phyloP scores from a whole-genome alignment of 2,329 filamentous ascomycete genomes.

The Phialophora verrucosa region DNA sequence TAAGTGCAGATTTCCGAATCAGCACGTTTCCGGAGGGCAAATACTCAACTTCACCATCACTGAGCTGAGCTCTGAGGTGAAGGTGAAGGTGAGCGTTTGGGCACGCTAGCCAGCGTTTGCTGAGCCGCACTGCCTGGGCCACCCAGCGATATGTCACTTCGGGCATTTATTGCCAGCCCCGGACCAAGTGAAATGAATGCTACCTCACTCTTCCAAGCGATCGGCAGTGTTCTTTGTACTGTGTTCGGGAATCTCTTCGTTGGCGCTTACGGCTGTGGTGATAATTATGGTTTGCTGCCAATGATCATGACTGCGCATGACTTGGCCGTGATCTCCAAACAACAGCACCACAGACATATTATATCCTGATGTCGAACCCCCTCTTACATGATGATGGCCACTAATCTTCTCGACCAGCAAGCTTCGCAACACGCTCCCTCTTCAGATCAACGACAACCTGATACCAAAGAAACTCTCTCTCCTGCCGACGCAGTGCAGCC shows the following conservation, averaged over 20 bases:
- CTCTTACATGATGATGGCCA: slow-evolving; percentile 1
- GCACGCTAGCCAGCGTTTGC: background rate
- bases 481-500: background rate
- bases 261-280: slow-evolving; percentile 3
- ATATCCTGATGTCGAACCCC: background rate
- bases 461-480: background rate
- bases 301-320: background rate
- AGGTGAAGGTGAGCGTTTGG: no score
- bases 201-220: background rate
- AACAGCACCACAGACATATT: slow-evolving; percentile 5
- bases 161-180: background rate
- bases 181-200: slow-evolving; percentile 7
- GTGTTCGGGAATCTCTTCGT: background rate
- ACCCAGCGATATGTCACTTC: background rate
- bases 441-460: background rate
- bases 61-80: background rate
- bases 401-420: background rate
- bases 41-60: background rate
- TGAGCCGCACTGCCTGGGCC: background rate
- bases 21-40: background rate
- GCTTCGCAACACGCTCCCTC: background rate
- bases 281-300: slow-evolving; percentile 14
- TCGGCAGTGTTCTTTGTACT: background rate
- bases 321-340: background rate
- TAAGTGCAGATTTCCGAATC: background rate